Base-by-base conservation (phyloP, 495 filamentous ascomycete species). In the Hypoxylon perforatum region DNA sequence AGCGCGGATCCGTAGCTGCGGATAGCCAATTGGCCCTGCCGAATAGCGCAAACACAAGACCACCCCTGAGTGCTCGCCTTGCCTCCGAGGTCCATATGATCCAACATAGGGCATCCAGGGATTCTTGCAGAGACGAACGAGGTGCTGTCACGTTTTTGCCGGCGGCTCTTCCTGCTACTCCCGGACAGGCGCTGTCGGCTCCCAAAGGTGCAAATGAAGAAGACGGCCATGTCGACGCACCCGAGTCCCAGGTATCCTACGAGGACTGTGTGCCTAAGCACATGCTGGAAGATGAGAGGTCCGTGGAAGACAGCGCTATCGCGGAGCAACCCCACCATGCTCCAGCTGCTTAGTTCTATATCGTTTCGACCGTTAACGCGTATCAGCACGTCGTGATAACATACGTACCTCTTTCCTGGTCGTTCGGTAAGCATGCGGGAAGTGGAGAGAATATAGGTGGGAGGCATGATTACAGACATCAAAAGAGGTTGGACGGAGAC, bases 81-180 rank as follows among this genome's bases (percentile, higher is more conserved):
- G 69, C 72, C 19, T 63, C 72, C 12, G 59, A 67, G 25, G 63
- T 72, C 15, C 72, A 68, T 47, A 74, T 65, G 57, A 65, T 70
- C 10, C 70, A 70, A 23, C 51, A 63, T 39, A 36, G 28, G 22
- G 48, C 21, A 8, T 47, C 51, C 10, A 41, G 19, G 35, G 52
- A 36, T 25, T n/a, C 28, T 18, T 63, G 47, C 39, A 19, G 55
- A 19, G 65, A 62, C 35, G 51, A 51, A 12, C 44, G 63, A 10
- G 39, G 19, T 23, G 33, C 12, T 19, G 11, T 23, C 1, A 28
- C 15, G 23, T 45, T 42, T 53, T 41, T 14, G 15, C 28, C 22
- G 19, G 30, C 11, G 28, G n/a, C 17, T 30, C 50, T 47, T 30
- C 46, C 65, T 14, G 6, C 50, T 9, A 47, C 59, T 5, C 51